phyloP scores from a whole-genome alignment of 352 stramenopile species.

The Phytophthora vignae region DNA sequence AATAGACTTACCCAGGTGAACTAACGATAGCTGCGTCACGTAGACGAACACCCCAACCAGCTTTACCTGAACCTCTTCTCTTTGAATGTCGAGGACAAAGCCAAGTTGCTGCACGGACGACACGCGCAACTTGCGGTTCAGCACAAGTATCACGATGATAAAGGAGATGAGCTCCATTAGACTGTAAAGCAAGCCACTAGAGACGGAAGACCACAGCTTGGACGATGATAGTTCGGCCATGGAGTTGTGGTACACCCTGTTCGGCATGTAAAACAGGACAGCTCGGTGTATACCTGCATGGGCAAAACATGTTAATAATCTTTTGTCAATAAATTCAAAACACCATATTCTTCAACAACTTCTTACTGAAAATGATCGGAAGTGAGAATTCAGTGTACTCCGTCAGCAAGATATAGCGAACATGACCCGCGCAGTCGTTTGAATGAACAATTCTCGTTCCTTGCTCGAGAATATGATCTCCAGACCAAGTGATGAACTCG shows the following conservation, averaged over 20 bases:
- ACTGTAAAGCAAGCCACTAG: constrained; percentile 7
- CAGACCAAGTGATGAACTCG: too few species aligned
- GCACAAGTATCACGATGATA: neutral
- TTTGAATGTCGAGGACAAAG: neutral
- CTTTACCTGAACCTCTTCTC: neutral
- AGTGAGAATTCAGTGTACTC: too few species aligned
- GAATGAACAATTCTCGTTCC: too few species aligned
- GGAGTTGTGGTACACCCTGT: constrained; percentile 16
- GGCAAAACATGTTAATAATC: too few species aligned
- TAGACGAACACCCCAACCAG: neutral
- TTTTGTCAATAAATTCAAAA: too few species aligned
- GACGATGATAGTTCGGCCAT: neutral
- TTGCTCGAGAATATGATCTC: too few species aligned
- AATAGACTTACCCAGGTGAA: too few species aligned
- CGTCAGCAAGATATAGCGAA: too few species aligned
- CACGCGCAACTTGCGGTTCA: neutral
- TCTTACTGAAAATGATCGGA: too few species aligned
- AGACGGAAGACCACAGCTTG: neutral
- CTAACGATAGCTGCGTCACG: neutral
- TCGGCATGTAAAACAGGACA: constrained; percentile 19
- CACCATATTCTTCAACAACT: too few species aligned
- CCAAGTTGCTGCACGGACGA: neutral
- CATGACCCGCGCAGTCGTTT: too few species aligned
- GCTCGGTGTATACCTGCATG: neutral
- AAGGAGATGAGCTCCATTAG: neutral